Evolutionary conservation across 352 stramenopile genomes (phyloP).

Genomic region (Globisporangium alternatum): DNA sequence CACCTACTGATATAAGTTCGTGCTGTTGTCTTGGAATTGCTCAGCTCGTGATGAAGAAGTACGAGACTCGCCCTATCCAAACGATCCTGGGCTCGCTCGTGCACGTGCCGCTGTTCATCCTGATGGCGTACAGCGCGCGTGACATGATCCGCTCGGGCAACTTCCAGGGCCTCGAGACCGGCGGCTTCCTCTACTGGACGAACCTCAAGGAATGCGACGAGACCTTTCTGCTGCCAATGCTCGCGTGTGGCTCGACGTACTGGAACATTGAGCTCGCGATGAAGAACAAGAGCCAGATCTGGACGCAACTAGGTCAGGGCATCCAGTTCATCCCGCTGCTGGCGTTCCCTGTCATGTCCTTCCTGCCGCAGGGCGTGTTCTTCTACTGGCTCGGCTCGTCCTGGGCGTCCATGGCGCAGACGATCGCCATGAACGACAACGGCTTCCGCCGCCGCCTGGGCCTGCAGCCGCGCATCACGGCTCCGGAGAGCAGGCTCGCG

Average conservation of each 20-base stretch:
- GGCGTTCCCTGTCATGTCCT: constrained; percentile 45
- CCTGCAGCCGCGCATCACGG: constrained; percentile 39
- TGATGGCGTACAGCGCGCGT: constrained; percentile 73
- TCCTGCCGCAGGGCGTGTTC: constrained; percentile 69
- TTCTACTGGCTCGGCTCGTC: constrained; percentile 81
- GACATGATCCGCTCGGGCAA: constrained; percentile 76
- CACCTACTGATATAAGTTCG: not conserved
- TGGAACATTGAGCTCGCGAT: constrained; percentile 54
- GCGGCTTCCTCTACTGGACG: constrained; percentile 60
- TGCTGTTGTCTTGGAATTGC: not conserved
- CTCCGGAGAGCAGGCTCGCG: constrained; percentile 10
- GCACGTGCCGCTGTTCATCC: constrained; percentile 68
- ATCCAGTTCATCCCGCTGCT: constrained; percentile 59
- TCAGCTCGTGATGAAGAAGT: constrained; percentile 69
- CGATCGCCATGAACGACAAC: constrained; percentile 61
- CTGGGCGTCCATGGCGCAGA: constrained; percentile 66
- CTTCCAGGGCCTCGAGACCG: constrained; percentile 54
- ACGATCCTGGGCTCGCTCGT: constrained; percentile 60
- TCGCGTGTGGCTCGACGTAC: constrained; percentile 59
- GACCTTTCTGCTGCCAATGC: constrained; percentile 53
- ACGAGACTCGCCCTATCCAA: constrained; percentile 66
- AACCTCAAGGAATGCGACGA: constrained; percentile 65
- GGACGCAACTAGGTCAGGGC: constrained; percentile 36
- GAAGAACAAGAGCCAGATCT: constrained; percentile 46
- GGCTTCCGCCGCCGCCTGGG: constrained; percentile 53